Percentiles rank a stretch among this genome's conserved stretches.
phyloP scores from a whole-genome alignment of 352 stramenopile species.

The Aphanomyces astaci region DNA sequence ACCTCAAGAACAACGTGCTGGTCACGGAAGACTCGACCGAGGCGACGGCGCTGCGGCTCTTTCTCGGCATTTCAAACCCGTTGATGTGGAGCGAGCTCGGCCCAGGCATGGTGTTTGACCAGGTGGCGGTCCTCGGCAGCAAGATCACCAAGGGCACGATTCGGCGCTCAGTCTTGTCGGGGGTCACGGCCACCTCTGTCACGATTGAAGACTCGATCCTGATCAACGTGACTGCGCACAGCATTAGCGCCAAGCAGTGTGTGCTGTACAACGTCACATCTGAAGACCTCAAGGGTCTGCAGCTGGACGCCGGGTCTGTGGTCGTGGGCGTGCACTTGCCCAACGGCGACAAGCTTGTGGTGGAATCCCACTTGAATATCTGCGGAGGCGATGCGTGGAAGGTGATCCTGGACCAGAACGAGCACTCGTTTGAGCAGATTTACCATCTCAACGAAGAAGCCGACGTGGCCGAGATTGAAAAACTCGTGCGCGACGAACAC shows the following conservation, averaged over 20 bases:
- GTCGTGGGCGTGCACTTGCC: constrained; percentile 90
- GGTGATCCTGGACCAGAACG: constrained; percentile 85
- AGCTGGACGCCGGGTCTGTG: constrained; percentile 89
- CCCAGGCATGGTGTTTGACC: constrained; percentile 42
- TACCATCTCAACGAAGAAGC: constrained; percentile 89
- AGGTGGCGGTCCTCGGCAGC: constrained; percentile 73
- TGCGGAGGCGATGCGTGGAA: constrained; percentile 94
- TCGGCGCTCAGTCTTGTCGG: constrained; percentile 80
- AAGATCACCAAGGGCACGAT: constrained; percentile 61
- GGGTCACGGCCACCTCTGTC: constrained; percentile 85
- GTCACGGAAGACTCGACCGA: constrained; percentile 82
- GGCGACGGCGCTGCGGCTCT: constrained; percentile 65
- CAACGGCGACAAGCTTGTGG: constrained; percentile 86
- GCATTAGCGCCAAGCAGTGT: constrained; percentile 90
- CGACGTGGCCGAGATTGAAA: constrained; percentile 79
- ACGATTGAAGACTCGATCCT: constrained; percentile 93
- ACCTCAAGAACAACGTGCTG: constrained; percentile 95
- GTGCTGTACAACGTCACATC: constrained; percentile 97
- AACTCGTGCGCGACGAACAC: constrained; percentile 79
- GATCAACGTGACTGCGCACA: constrained; percentile 96
- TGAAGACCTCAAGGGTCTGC: constrained; percentile 82
- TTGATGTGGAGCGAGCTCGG: constrained; percentile 73
- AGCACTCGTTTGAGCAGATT: constrained; percentile 93
- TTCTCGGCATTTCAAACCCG: constrained; percentile 70
- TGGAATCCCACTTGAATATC: constrained; percentile 88